These are phyloP conservation scores for Ceratonia siliqua DNA, from an alignment of 306 rosid species.

Conservation along the genomic window DNA sequence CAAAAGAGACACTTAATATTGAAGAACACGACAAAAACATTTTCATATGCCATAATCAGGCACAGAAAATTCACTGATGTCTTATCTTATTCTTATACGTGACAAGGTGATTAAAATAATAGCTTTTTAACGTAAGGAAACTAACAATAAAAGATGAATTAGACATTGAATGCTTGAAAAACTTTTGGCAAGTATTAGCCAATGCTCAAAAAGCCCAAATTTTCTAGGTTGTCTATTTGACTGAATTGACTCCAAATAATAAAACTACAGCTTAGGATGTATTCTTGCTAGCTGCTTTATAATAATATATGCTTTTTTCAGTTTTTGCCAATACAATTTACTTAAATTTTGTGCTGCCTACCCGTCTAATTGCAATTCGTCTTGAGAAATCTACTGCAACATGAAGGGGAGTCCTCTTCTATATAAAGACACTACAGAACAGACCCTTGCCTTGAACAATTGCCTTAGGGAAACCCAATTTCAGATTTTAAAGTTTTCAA, in stretches of 20 bases:
- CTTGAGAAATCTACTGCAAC: not conserved
- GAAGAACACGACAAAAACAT: not conserved
- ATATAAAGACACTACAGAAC: not conserved
- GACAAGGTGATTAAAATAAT: not conserved
- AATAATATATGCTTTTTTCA: not conserved
- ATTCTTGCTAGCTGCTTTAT: not conserved
- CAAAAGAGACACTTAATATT: not conserved
- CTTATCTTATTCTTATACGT: not conserved
- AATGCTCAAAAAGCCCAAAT: not conserved
- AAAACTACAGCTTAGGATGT: not conserved
- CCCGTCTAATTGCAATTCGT: conserved; percentile 9
- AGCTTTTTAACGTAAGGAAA: not conserved
- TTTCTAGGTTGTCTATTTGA: not conserved
- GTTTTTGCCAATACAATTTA: not conserved
- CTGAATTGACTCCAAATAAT: no score
- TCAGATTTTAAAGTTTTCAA: not conserved
- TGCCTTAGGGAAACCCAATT: not conserved
- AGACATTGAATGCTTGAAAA: not conserved
- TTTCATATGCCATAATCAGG: not conserved
- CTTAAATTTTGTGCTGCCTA: not conserved
- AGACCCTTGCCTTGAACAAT: not conserved
- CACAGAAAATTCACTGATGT: not conserved
- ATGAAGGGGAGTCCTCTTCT: not conserved
- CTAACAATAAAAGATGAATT: not conserved
- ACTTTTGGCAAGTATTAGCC: not conserved